Evolutionary conservation across 139 green algal genomes (phyloP), one percentile per base, ranked within the genome.

Genomic region (Pleodorina starrii): DNA sequence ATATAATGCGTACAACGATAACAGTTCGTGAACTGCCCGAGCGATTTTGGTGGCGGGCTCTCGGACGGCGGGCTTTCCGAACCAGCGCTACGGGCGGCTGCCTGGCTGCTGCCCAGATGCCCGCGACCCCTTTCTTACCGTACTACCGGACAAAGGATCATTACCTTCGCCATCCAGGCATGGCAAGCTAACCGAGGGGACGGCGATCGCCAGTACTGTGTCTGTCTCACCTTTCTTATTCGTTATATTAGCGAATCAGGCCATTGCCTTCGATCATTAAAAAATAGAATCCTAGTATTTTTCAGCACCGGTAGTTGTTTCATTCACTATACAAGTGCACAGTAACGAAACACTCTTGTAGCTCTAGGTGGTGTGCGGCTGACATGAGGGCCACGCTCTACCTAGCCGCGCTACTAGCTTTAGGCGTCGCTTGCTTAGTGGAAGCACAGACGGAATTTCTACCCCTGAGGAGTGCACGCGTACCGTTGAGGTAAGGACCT

Each of bases 401-500:
- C 63, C 63, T 73, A 73, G 63, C 63, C 35, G 12, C 63, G 63
- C 16, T 38, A 38, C 19, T 73, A 73, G 6, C 35, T 11, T 38
- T 73, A 11, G n/a, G 63, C 63, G 16, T 38, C 12, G 63, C 63
- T 35, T 19, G 63, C 63, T 73, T 73, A 11, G 19, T 23, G 27
- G 27, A 73, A 73, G 63, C 63, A 21, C 14, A 73, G 5, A 21
- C 7, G 25, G 19, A 40, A 73, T 40, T 35, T 23, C 6, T 73
- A 1, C 1, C 1, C 5, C 63, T 73, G 63, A 73, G 5, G 63
- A 73, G 5, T 35, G 29, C 21, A 73, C 25, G 63, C 2, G 32
- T 73, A 73, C 63, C 63, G 32, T 73, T 73, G 63, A 73, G 63
- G 63, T 73, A 73, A 73, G 63, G 27, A 11, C n/a, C n/a, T n/a